phyloP scores from a whole-genome alignment of 352 stramenopile genomes.

The Globisporangium cylindrosporum region DNA sequence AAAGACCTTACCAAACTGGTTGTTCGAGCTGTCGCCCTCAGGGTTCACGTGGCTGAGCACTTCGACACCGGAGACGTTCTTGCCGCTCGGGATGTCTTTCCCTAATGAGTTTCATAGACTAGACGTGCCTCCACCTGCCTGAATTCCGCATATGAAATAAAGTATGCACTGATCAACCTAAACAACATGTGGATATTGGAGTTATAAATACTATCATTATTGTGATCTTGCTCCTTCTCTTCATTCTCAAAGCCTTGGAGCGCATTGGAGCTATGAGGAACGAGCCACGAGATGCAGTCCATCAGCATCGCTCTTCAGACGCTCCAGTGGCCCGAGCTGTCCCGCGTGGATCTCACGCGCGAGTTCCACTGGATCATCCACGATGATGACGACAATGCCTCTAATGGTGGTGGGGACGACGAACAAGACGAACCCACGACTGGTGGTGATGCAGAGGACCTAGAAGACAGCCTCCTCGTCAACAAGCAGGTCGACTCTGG shows the following conservation, averaged over 20 bases:
- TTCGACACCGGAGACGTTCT: constrained; percentile 25
- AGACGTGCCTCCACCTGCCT: too few relatives aligned
- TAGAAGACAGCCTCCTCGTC: neutral
- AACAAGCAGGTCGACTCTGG: neutral
- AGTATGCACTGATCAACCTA: too few relatives aligned
- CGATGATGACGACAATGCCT: neutral
- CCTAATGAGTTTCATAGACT: too few relatives aligned
- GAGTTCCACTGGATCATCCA: constrained; percentile 48
- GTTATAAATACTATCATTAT: too few relatives aligned
- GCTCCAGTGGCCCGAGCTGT: constrained; percentile 31
- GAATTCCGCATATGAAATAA: too few relatives aligned
- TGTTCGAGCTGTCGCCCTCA: constrained; percentile 18
- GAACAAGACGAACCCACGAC: constrained; percentile 10
- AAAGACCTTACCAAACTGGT: constrained; percentile 38
- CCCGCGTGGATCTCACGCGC: constrained; percentile 35
- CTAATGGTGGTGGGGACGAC: neutral
- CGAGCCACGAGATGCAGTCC: neutral
- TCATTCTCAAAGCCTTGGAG: neutral
- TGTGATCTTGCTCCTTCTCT: too few relatives aligned
- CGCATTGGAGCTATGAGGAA: neutral
- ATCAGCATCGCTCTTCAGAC: constrained; percentile 18
- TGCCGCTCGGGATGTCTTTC: constrained; percentile 30
- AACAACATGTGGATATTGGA: too few relatives aligned
- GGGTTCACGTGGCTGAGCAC: constrained; percentile 34
- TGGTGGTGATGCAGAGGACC: neutral